A percentile compares a stretch with the other conserved stretches of the same genome.
Conservation (phyloP, 2,329 filamentous ascomycete species). For the Orbilia javanica region DNA sequence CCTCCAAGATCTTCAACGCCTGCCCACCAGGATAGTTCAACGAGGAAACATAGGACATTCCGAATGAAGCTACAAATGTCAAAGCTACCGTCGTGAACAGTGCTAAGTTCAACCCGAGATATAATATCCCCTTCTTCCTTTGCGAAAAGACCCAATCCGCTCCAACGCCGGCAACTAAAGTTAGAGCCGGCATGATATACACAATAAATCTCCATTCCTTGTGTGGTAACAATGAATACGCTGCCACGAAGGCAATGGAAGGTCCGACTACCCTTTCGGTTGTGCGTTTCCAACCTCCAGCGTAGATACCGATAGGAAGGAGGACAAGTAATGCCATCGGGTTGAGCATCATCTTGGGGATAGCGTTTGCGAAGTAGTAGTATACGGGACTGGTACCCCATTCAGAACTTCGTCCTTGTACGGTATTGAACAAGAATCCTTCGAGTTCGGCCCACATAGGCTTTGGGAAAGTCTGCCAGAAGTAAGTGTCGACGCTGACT, state of each 20-base stretch:
- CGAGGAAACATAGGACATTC: slow-evolving; percentile 81
- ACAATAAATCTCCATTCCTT: slow-evolving; percentile 97
- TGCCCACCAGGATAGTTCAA: slow-evolving; percentile 94
- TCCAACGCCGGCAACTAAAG: slow-evolving; percentile 79
- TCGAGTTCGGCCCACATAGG: slow-evolving; percentile 89
- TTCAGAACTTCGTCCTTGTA: slow-evolving; percentile 82
- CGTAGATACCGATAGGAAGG: slow-evolving; percentile 69
- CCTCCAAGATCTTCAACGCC: slow-evolving; percentile 70
- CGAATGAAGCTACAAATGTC: slow-evolving; percentile 68
- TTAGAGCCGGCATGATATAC: slow-evolving; percentile 84
- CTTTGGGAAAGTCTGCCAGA: slow-evolving; percentile 78
- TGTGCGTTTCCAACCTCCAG: slow-evolving; percentile 63
- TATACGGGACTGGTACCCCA: slow-evolving; percentile 91
- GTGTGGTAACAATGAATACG: slow-evolving; percentile 91
- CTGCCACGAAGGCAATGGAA: slow-evolving; percentile 76
- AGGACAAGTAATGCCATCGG: slow-evolving; percentile 74
- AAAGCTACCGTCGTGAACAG: slow-evolving; percentile 73
- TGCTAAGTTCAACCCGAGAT: slow-evolving; percentile 70
- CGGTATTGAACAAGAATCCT: slow-evolving; percentile 90
- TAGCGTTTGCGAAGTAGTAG: slow-evolving; percentile 84
- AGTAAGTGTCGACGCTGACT: slow-evolving; percentile 86
- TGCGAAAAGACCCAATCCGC: slow-evolving; percentile 73
- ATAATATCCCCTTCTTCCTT: slow-evolving; percentile 62
- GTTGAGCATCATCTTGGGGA: slow-evolving; percentile 87
- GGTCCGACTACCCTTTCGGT: slow-evolving; percentile 73